phyloP scores from a whole-genome alignment of 1,139 yeast genomes.

The Debaryomycetaceae sp. region DNA sequence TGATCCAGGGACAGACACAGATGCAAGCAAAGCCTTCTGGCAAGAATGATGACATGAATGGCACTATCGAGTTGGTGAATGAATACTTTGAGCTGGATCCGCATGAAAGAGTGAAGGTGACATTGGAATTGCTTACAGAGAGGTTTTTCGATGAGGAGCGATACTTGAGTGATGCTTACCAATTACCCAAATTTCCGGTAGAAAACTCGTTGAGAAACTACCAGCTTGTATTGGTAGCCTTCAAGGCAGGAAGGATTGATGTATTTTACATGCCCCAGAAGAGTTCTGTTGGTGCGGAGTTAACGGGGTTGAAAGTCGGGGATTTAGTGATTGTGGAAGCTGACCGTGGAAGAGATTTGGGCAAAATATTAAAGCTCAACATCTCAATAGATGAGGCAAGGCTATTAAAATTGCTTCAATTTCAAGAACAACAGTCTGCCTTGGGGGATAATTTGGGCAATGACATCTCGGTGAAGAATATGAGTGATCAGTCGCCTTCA shows the following conservation, averaged over 20 bases:
- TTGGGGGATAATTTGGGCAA: constrained; percentile 26
- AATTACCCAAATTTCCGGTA: constrained; percentile 42
- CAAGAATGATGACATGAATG: constrained; percentile 4
- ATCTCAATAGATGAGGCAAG: constrained; percentile 66
- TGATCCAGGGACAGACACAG: background rate
- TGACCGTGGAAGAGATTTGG: constrained; percentile 93
- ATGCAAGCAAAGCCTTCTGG: background rate
- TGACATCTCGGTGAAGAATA: constrained; percentile 23
- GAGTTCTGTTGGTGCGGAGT: constrained; percentile 11
- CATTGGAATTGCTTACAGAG: constrained; percentile 20
- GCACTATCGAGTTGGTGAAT: constrained; percentile 21
- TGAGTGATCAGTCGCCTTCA: constrained; percentile 11
- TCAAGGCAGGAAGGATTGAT: constrained; percentile 85
- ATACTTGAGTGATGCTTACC: constrained; percentile 30
- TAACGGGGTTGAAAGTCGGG: constrained; percentile 40
- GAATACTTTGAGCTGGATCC: constrained; percentile 39
- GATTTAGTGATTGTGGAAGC: constrained; percentile 95
- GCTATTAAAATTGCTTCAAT: constrained; percentile 50
- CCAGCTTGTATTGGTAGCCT: constrained; percentile 63
- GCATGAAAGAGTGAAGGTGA: constrained; percentile 42
- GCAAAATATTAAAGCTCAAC: constrained; percentile 66
- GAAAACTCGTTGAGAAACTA: constrained; percentile 31
- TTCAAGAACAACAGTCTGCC: constrained; percentile 57
- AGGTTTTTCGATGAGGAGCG: constrained; percentile 26
- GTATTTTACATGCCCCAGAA: constrained; percentile 64